Evolutionary conservation across 805 yeast genomes (phyloP).

Genomic region (Kurtzmaniella cleridarum): DNA sequence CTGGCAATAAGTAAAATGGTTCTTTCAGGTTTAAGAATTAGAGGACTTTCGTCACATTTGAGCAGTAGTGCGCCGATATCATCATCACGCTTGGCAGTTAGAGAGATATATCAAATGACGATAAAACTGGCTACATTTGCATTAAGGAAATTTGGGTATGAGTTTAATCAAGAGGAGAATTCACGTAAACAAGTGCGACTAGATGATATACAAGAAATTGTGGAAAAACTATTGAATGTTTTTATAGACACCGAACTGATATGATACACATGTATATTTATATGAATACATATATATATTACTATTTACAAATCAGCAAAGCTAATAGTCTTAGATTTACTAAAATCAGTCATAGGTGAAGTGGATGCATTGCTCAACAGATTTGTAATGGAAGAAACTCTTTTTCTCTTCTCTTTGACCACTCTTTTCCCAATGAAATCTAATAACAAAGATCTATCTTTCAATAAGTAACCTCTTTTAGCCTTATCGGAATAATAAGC

Average conservation of each 20-base stretch:
- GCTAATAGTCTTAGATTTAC: conserved; percentile 12
- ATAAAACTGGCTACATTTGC: conserved; percentile 33
- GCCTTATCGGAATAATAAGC: conserved; percentile 67
- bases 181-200: conserved; percentile 14
- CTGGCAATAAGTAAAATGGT: conserved; percentile 29
- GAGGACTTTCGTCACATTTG: conserved; percentile 27
- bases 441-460: conserved; percentile 33
- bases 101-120: conserved; percentile 39
- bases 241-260: conserved; percentile 27
- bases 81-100: conserved; percentile 31
- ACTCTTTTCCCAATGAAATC: conserved; percentile 24
- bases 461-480: conserved; percentile 69
- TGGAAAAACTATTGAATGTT: conserved; percentile 32
- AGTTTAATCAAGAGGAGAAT: conserved; percentile 13
- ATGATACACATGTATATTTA: too few relatives aligned
- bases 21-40: conserved; percentile 36
- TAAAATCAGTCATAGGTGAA: conserved; percentile 10
- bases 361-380: conserved; percentile 30
- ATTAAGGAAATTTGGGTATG: conserved; percentile 30
- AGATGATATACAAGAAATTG: conserved; percentile 32
- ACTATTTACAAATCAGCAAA: conserved; percentile 16
- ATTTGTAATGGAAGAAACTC: conserved; percentile 31
- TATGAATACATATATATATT: too few relatives aligned
- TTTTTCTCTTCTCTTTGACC: conserved; percentile 15
- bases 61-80: conserved; percentile 8